Evolutionary conservation across 2,329 filamentous ascomycete species (phyloP).

Genomic region (Monosporascus sp.): DNA sequence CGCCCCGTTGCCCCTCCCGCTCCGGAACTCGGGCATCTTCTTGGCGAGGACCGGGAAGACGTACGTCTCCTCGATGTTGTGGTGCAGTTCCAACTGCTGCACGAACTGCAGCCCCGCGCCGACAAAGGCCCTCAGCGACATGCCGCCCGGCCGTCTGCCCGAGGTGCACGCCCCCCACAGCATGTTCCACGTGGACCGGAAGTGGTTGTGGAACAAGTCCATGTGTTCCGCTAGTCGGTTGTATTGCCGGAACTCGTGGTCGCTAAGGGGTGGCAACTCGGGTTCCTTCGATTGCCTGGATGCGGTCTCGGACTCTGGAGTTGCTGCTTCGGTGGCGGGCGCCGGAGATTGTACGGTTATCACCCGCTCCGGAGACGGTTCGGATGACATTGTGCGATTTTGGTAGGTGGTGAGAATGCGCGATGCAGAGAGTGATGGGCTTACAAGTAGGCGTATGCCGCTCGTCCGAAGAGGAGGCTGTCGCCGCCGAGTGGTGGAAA

Average conservation of each 20-base stretch:
- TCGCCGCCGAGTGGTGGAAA: not conserved
- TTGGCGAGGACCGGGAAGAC: slow-evolving; percentile 73
- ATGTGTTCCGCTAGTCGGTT: slow-evolving; percentile 71
- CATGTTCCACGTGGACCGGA: slow-evolving; percentile 67
- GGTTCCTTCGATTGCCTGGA: slow-evolving; percentile 22
- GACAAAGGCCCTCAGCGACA: slow-evolving; percentile 67
- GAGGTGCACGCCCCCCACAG: slow-evolving; percentile 61
- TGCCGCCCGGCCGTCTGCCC: slow-evolving; percentile 52
- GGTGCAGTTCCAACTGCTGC: slow-evolving; percentile 67
- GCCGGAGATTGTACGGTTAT: not conserved
- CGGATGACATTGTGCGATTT: not conserved
- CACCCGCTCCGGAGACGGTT: not conserved
- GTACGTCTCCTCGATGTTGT: slow-evolving; percentile 75
- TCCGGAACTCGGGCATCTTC: slow-evolving; percentile 72
- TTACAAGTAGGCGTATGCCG: not conserved
- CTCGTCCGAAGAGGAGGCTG: not conserved
- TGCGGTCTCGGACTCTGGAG: not conserved
- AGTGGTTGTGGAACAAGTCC: slow-evolving; percentile 74
- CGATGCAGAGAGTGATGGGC: not conserved
- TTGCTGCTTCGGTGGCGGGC: not conserved
- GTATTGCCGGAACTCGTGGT: slow-evolving; percentile 62
- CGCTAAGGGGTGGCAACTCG: slow-evolving; percentile 55
- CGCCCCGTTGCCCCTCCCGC: slow-evolving; percentile 26
- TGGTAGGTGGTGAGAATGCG: not conserved
- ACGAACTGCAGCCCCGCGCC: slow-evolving; percentile 63